Conservation (phyloP, 116 monocot genomes). For the Iris pallida region DNA sequence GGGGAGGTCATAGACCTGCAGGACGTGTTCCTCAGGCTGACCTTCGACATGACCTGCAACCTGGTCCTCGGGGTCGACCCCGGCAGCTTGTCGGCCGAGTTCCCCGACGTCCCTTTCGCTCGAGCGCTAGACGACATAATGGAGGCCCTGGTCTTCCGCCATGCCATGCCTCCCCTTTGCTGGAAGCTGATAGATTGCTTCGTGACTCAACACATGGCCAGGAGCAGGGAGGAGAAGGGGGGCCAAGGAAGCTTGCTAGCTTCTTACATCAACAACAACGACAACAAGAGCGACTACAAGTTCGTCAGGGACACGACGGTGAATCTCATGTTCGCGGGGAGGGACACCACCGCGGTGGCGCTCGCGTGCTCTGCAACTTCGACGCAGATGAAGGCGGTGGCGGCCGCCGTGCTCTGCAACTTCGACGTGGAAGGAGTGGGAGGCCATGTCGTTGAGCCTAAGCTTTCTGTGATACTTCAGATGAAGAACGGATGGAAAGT, state of each 20-base stretch:
- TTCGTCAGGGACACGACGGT: slow-evolving; percentile 61
- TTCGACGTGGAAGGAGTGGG: slow-evolving; percentile 26
- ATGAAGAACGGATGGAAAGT: slow-evolving; percentile 23
- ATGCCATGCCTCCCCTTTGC: slow-evolving; percentile 14
- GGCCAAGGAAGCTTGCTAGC: no score
- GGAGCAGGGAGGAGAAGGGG: not conserved
- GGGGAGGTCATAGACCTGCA: slow-evolving; percentile 20
- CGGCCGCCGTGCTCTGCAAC: slow-evolving; percentile 20
- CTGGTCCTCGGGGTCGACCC: slow-evolving; percentile 46
- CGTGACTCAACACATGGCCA: slow-evolving; percentile 11
- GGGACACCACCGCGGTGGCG: slow-evolving; percentile 24
- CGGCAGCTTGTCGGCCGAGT: slow-evolving; percentile 22
- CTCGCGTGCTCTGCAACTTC: slow-evolving; percentile 20
- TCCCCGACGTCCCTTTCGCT: slow-evolving; percentile 36
- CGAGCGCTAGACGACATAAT: slow-evolving; percentile 32
- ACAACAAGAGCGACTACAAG: slow-evolving; percentile 6
- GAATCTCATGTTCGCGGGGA: slow-evolving; percentile 64
- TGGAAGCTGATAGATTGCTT: slow-evolving; percentile 37
- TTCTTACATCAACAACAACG: no score
- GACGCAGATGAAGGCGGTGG: slow-evolving; percentile 27
- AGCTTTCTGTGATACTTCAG: slow-evolving; percentile 15
- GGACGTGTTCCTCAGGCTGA: slow-evolving; percentile 34
- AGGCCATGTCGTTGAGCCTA: slow-evolving; percentile 24
- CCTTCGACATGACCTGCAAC: slow-evolving; percentile 30
- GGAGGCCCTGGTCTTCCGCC: slow-evolving; percentile 27